Evolutionary conservation across 139 green algal species (phyloP).

Genomic region (Chlamydomonas incerta): DNA sequence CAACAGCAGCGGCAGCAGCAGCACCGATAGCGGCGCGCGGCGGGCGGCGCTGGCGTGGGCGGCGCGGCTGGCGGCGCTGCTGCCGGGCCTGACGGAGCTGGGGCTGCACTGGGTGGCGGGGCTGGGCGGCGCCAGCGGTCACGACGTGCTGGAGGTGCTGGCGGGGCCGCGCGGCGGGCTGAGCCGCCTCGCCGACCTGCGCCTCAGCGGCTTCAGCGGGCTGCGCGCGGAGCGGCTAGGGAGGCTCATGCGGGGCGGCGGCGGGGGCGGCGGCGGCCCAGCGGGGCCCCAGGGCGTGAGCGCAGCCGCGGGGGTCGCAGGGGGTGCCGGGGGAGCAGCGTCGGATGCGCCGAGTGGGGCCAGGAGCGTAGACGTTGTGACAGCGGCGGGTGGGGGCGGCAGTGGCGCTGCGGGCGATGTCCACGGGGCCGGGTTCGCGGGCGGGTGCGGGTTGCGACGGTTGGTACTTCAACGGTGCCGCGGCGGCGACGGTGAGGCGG

Average conservation of each 20-base stretch:
- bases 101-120: neutral
- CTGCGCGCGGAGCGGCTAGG: neutral
- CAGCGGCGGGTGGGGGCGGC: neutral
- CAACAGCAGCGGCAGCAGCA: neutral
- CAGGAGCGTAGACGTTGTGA: too few relatives aligned
- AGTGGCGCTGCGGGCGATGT: neutral
- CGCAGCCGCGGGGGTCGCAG: too few relatives aligned
- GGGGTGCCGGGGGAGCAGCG: too few relatives aligned
- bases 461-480: neutral
- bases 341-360: too few relatives aligned
- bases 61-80: neutral
- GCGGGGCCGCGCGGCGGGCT: neutral
- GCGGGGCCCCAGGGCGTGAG: too few relatives aligned
- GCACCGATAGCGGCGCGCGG: neutral
- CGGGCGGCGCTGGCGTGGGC: neutral
- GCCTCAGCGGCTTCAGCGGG: neutral
- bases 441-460: neutral
- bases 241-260: neutral
- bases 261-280: too few relatives aligned
- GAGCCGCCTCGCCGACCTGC: neutral
- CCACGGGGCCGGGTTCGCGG: neutral
- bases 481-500: neutral
- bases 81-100: neutral
- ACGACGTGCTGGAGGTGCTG: constrained; percentile 4
- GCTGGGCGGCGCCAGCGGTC: neutral